Percentiles rank a stretch among this genome's conserved stretches.
These are phyloP conservation scores for Ascochyta koolunga DNA, from an alignment of 2,329 filamentous ascomycete genomes.

Conservation along the genomic window DNA sequence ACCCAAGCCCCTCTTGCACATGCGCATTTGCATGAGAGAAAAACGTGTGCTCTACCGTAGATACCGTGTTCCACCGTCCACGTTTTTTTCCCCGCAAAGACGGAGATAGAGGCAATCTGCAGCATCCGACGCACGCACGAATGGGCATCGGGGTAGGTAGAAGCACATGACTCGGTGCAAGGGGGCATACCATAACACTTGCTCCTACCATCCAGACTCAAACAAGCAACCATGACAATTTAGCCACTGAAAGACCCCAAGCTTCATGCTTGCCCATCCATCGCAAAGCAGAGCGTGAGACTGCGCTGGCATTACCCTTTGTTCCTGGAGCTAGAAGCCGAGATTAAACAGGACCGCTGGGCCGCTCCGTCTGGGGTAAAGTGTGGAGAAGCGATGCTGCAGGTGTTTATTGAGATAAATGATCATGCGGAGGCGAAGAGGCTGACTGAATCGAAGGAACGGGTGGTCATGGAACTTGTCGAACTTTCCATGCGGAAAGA, in stretches of 20 bases:
- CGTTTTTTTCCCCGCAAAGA: conserved; percentile 12
- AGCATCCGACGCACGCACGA: conserved; percentile 6
- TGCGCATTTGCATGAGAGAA: conserved; percentile 4
- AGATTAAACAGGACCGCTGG: conserved; percentile 19
- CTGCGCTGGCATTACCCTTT: conserved; percentile 1
- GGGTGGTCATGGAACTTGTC: conserved; percentile 3
- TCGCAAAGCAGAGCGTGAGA: conserved; percentile 6
- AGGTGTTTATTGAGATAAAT: conserved; percentile 13
- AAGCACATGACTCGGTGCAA: conserved; percentile 13
- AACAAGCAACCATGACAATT: conserved; percentile 12
- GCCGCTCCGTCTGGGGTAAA: conserved; percentile 20
- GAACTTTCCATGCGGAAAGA: conserved; percentile 4
- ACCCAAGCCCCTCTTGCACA: conserved; percentile 8
- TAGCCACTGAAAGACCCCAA: conserved; percentile 15
- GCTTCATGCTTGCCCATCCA: conserved; percentile 15
- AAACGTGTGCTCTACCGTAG: conserved; percentile 4
- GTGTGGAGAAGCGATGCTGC: conserved; percentile 20
- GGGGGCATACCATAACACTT: neutral
- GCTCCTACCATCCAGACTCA: neutral
- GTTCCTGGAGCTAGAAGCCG: conserved; percentile 20
- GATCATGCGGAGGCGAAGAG: conserved; percentile 18
- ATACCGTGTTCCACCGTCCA: conserved; percentile 2
- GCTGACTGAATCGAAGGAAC: conserved; percentile 10
- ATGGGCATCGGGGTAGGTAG: conserved; percentile 17
- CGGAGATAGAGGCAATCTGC: conserved; percentile 7